Evolutionary conservation across 495 filamentous ascomycete species (phyloP).

Genomic region (Aspergillus olivimuriae): DNA sequence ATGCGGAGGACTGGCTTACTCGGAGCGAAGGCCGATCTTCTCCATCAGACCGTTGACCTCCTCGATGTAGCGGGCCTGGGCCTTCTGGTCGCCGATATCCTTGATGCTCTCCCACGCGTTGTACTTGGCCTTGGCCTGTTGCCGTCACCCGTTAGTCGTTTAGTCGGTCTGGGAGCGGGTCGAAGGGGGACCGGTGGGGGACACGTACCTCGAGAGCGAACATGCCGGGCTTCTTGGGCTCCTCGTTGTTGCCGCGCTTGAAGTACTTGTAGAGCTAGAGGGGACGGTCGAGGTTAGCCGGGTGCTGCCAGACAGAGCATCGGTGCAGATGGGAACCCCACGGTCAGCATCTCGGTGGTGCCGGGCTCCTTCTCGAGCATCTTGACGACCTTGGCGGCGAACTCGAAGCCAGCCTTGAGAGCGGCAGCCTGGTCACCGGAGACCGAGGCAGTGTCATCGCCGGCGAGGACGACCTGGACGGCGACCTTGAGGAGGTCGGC

Average conservation of each 20-base stretch:
- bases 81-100: conserved; percentile 50
- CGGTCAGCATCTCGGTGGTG: conserved; percentile 52
- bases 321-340: conserved; percentile 15
- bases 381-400: conserved; percentile 48
- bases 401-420: conserved; percentile 33
- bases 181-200: neutral
- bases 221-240: conserved; percentile 37
- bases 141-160: neutral
- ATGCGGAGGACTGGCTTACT: conserved; percentile 10
- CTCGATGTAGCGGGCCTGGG: conserved; percentile 71
- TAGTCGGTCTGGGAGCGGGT: too few species aligned
- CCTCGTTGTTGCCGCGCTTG: conserved; percentile 49
- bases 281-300: too few species aligned
- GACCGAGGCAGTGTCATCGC: conserved; percentile 13
- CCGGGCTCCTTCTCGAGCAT: conserved; percentile 48
- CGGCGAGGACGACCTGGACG: conserved; percentile 22
- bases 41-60: conserved; percentile 62
- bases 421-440: conserved; percentile 17
- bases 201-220: conserved; percentile 48
- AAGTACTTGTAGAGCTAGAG: conserved; percentile 52
- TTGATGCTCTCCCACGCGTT: conserved; percentile 64
- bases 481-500: conserved; percentile 24
- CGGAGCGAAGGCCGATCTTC: conserved; percentile 46
- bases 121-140: conserved; percentile 72
- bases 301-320: too few species aligned